Evolutionary conservation across 805 yeast species (phyloP).

Genomic region (Geotrichum ghanense): DNA sequence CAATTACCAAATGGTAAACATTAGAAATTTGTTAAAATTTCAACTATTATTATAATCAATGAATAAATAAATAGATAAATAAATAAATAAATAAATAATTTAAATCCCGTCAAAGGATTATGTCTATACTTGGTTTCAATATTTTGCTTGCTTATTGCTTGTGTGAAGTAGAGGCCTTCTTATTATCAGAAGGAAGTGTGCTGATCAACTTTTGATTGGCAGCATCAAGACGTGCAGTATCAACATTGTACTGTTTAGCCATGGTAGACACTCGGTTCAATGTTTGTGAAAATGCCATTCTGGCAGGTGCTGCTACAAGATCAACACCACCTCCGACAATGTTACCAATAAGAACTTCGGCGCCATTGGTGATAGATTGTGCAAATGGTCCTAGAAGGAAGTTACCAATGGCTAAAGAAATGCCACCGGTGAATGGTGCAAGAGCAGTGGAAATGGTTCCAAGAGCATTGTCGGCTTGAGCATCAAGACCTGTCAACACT

Average conservation of each 20-base stretch:
- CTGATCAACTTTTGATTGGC: neutral
- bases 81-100: too few relatives aligned
- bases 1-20: too few relatives aligned
- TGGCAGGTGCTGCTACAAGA: constrained; percentile 7
- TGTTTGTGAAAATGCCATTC: neutral
- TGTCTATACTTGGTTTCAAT: too few relatives aligned
- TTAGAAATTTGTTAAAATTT: too few relatives aligned
- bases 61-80: too few relatives aligned
- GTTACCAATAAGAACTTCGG: constrained; percentile 21
- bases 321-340: constrained; percentile 11
- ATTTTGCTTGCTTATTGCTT: too few relatives aligned
- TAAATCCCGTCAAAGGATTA: too few relatives aligned
- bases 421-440: constrained; percentile 18
- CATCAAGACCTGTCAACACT: constrained; percentile 24
- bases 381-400: constrained; percentile 20
- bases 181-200: too few relatives aligned
- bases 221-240: neutral
- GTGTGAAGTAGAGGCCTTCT: too few relatives aligned
- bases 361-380: constrained; percentile 24
- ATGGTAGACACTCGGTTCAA: neutral
- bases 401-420: constrained; percentile 14
- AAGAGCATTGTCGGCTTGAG: constrained; percentile 23
- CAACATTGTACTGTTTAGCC: neutral
- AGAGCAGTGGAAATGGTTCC: constrained; percentile 14
- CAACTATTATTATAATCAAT: too few relatives aligned